These are phyloP conservation scores for Chalara sp. DNA, from an alignment of 2,329 filamentous ascomycete genomes.

Conservation along the genomic window DNA sequence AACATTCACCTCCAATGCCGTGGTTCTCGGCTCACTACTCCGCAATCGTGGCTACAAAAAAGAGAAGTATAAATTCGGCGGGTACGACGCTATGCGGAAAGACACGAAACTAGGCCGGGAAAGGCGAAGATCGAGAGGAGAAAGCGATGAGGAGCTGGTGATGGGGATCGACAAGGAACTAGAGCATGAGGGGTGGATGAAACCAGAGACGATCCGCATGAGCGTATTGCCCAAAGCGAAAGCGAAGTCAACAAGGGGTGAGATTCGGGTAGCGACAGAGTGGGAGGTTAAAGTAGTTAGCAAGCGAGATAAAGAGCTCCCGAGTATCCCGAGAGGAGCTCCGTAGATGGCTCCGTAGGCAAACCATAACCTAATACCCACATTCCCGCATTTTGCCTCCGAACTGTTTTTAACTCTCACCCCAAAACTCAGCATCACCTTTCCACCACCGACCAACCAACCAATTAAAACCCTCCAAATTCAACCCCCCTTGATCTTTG, in stretches of 20 bases:
- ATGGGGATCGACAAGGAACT: slow-evolving; percentile 6
- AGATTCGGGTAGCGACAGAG: slow-evolving; percentile 16
- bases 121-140: slow-evolving; percentile 48
- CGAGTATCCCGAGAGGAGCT: no score
- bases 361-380: no score
- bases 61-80: slow-evolving; percentile 58
- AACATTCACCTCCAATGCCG: slow-evolving; percentile 78
- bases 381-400: no score
- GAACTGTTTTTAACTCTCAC: no score
- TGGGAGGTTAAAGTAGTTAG: slow-evolving; percentile 19
- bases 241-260: slow-evolving; percentile 25
- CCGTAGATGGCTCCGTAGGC: no score
- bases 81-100: slow-evolving; percentile 1
- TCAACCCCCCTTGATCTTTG: no score
- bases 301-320: no score
- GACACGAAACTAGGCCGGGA: slow-evolving; percentile 40
- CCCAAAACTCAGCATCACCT: no score
- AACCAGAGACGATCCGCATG: no score
- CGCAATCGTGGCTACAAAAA: slow-evolving; percentile 87
- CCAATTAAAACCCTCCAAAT: no score
- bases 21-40: slow-evolving; percentile 86
- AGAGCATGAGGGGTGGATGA: not conserved
- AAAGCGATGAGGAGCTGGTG: slow-evolving; percentile 84
- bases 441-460: no score
- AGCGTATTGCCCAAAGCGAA: slow-evolving; percentile 6